These are phyloP conservation scores for Amniculicola lignicola DNA, from an alignment of 495 filamentous ascomycete genomes.

Conservation along the genomic window DNA sequence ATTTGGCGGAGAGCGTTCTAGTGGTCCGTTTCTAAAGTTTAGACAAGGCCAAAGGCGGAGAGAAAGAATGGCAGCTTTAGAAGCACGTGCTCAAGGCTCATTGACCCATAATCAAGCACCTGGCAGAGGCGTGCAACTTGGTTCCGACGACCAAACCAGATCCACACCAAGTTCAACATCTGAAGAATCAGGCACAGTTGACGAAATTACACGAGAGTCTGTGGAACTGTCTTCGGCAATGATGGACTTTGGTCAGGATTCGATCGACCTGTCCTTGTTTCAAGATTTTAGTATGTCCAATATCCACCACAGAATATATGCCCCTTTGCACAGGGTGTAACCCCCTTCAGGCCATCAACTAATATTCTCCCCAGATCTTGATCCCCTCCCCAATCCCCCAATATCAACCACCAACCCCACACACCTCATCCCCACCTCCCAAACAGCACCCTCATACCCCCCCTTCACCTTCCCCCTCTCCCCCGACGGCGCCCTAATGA, in stretches of 20 bases:
- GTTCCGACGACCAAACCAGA: neutral
- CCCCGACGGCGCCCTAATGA: slow-evolving; percentile 11
- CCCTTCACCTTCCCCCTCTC: slow-evolving; percentile 15
- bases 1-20: neutral
- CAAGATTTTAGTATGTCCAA: slow-evolving; percentile 10
- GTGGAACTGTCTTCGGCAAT: neutral
- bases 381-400: neutral
- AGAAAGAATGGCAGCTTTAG: slow-evolving; percentile 28
- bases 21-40: neutral
- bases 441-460: neutral
- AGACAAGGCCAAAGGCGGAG: slow-evolving; percentile 26
- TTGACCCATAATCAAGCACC: neutral
- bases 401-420: neutral
- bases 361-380: neutral
- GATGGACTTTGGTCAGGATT: slow-evolving; percentile 13
- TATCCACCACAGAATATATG: too few relatives aligned
- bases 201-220: slow-evolving; percentile 5
- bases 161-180: neutral
- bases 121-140: neutral
- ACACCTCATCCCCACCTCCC: neutral
- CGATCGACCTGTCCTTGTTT: slow-evolving; percentile 18
- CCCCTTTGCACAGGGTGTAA: too few relatives aligned
- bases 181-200: neutral
- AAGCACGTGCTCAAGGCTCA: slow-evolving; percentile 22
- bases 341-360: neutral